Conservation (phyloP, 164 flowering plant genomes). For the Stephania japonica region DNA sequence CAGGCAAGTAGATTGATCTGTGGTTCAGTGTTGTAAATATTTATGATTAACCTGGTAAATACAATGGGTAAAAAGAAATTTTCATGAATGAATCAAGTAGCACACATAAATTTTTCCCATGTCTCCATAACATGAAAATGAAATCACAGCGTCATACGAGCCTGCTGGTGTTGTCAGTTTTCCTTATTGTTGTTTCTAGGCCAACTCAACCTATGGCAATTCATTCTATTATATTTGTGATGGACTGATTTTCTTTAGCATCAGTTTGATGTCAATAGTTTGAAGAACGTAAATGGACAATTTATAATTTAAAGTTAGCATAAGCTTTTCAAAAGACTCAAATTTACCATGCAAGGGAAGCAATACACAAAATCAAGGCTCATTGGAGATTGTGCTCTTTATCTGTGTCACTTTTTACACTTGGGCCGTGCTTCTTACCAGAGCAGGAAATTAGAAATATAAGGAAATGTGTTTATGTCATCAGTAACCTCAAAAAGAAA, state of each 20-base stretch:
- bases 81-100: neutral
- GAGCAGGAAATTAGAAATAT: neutral
- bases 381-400: neutral
- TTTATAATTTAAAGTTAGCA: neutral
- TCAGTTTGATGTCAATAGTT: neutral
- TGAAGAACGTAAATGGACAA: neutral
- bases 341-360: too few relatives aligned
- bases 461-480: neutral
- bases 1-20: neutral
- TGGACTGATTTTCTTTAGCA: neutral
- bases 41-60: neutral
- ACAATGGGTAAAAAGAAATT: neutral
- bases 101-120: neutral
- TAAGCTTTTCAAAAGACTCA: neutral
- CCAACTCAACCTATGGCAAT: neutral
- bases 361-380: neutral
- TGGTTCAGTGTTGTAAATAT: neutral
- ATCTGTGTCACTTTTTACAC: neutral
- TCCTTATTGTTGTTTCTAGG: neutral
- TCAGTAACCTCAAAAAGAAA: neutral
- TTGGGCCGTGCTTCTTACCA: neutral
- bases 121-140: neutral
- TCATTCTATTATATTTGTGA: neutral
- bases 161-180: neutral
- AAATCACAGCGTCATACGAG: neutral